Conservation (phyloP, 2,329 filamentous ascomycete species). For the Calonectria multiphialidica region DNA sequence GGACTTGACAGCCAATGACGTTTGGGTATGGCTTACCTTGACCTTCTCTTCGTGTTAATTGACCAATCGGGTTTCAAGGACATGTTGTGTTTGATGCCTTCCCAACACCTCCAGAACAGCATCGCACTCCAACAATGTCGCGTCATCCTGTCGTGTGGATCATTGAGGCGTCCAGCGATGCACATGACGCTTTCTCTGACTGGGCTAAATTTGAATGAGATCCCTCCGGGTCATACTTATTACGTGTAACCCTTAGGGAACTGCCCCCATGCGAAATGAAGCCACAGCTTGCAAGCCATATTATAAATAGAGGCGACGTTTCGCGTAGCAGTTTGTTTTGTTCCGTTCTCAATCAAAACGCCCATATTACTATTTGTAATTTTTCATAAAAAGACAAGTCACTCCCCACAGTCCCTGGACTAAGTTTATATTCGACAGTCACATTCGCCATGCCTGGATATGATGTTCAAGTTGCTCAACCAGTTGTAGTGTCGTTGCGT, state of each 20-base stretch:
- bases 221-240: not conserved
- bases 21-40: not conserved
- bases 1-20: not conserved
- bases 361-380: no score
- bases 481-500: conserved; percentile 71
- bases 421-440: not conserved
- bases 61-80: not conserved
- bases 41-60: not conserved
- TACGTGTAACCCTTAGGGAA: not conserved
- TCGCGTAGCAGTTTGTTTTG: not conserved
- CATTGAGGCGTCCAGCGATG: not conserved
- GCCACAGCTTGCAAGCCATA: not conserved
- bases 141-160: not conserved
- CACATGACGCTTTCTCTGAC: not conserved
- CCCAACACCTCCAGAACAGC: not conserved
- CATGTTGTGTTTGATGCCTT: not conserved
- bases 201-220: not conserved
- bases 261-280: not conserved
- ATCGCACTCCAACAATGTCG: not conserved
- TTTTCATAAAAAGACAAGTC: not conserved
- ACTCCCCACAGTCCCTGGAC: not conserved
- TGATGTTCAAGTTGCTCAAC: conserved; percentile 53
- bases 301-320: not conserved
- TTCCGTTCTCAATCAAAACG: not conserved
- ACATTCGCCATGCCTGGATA: not conserved